Evolutionary conservation across 2,329 filamentous ascomycete species (phyloP).

Genomic region (Massarina eburnea): DNA sequence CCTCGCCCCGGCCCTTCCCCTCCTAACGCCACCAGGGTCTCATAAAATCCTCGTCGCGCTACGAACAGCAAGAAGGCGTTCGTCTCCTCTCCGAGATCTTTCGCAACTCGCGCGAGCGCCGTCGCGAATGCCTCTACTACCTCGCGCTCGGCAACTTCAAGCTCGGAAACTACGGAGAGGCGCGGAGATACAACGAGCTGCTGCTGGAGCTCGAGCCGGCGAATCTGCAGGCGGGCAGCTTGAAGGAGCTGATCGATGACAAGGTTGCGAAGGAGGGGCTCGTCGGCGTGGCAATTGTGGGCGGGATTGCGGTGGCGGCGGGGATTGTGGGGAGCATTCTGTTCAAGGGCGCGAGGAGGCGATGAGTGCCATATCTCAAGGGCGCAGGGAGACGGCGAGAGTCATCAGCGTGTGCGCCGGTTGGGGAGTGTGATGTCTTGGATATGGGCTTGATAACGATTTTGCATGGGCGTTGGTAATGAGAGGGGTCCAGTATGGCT

Average conservation of each 20-base stretch:
- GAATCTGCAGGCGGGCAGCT: constrained; percentile 86
- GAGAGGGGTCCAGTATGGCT: constrained; percentile 5
- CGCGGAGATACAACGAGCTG: constrained; percentile 89
- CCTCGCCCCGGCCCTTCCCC: background rate
- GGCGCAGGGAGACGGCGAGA: background rate
- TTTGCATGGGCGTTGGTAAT: constrained; percentile 29
- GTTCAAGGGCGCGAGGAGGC: constrained; percentile 72
- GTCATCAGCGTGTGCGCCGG: background rate
- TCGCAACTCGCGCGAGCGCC: constrained; percentile 85
- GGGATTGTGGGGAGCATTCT: constrained; percentile 90
- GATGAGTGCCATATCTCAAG: constrained; percentile 33
- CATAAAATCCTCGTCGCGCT: constrained; percentile 83
- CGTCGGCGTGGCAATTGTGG: constrained; percentile 91
- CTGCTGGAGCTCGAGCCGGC: constrained; percentile 86
- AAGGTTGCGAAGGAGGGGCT: constrained; percentile 94
- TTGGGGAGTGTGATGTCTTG: background rate
- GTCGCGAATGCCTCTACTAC: constrained; percentile 98
- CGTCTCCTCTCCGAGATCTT: constrained; percentile 96
- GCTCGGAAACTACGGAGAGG: constrained; percentile 95
- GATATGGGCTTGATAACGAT: background rate
- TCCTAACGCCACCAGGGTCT: constrained; percentile 72
- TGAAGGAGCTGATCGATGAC: constrained; percentile 88
- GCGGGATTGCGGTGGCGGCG: constrained; percentile 86
- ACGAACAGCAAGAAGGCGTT: constrained; percentile 92
- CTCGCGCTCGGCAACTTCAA: constrained; percentile 97